Percentiles rank a stretch among this genome's conserved stretches.
These are phyloP conservation scores for Cicer chorassanicum DNA, from an alignment of 306 rosid species.

Conservation along the genomic window DNA sequence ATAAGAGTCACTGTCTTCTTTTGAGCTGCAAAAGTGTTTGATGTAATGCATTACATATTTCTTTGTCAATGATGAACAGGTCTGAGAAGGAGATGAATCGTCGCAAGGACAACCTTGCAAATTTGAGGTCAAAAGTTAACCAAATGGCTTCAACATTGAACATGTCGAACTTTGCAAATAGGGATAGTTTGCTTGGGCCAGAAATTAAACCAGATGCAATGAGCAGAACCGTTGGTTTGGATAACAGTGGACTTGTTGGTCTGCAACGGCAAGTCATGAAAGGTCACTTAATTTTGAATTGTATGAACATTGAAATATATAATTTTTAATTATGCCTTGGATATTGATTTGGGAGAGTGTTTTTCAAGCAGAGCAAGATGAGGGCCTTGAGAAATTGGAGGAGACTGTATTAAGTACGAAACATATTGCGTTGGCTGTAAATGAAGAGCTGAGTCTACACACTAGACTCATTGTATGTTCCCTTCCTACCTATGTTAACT, in stretches of 20 bases:
- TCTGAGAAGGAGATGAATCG: constrained; percentile 97
- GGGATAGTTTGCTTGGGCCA: constrained; percentile 92
- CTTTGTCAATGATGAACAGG: constrained; percentile 55
- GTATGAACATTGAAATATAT: constrained; percentile 21
- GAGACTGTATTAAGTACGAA: constrained; percentile 90
- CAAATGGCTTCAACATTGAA: constrained; percentile 92
- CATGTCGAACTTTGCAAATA: constrained; percentile 85
- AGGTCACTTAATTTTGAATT: constrained; percentile 59
- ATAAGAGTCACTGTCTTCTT: constrained; percentile 20
- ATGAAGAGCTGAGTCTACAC: constrained; percentile 92
- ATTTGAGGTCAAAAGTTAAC: constrained; percentile 76
- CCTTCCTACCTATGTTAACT: constrained; percentile 18
- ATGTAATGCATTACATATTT: constrained; percentile 39
- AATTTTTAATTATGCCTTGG: constrained; percentile 35
- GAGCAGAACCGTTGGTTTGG: constrained; percentile 82
- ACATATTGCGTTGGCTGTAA: constrained; percentile 98
- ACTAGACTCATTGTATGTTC: constrained; percentile 85
- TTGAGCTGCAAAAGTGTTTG: neutral
- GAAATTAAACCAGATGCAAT: constrained; percentile 83
- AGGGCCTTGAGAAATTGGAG: constrained; percentile 95
- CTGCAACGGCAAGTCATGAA: constrained; percentile 89
- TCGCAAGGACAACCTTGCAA: constrained; percentile 78
- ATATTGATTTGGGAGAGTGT: constrained; percentile 42
- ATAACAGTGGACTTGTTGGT: constrained; percentile 85
- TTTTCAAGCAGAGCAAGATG: constrained; percentile 88